phyloP scores from a whole-genome alignment of 768 basidiomycete genomes.

The Kwoniella sp. region DNA sequence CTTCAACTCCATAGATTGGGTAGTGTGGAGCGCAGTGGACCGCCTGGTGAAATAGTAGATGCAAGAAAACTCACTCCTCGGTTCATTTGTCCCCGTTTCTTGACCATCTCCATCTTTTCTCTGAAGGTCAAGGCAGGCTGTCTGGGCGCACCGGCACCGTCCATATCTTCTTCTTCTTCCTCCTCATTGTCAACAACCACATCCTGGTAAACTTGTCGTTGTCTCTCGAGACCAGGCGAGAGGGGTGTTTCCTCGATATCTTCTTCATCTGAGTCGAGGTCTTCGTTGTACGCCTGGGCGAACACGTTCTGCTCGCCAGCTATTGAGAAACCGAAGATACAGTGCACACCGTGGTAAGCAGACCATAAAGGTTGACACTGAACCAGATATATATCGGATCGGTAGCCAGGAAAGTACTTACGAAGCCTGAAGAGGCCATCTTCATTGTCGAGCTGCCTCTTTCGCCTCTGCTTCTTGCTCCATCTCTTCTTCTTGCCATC shows the following conservation, averaged over 20 bases:
- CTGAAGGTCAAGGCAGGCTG: conserved; percentile 6
- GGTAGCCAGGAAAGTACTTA: no score
- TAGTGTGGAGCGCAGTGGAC: no score
- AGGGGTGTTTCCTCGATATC: conserved; percentile 23
- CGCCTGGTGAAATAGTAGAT: background rate
- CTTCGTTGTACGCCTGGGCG: conserved; percentile 23
- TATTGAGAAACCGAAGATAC: conserved; percentile 1
- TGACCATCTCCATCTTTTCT: conserved; percentile 19
- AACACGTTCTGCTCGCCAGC: conserved; percentile 42
- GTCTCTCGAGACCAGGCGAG: background rate
- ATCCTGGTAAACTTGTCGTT: background rate
- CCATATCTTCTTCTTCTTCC: background rate
- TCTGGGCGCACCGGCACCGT: background rate
- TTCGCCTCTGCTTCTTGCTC: conserved; percentile 29
- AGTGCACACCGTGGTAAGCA: no score
- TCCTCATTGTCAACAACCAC: background rate
- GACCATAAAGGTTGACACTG: no score
- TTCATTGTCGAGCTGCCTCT: conserved; percentile 31
- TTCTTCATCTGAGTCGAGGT: conserved; percentile 32
- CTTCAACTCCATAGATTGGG: no score
- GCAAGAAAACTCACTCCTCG: conserved; percentile 19
- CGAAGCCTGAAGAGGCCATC: conserved; percentile 39
- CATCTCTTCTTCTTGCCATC: conserved; percentile 10
- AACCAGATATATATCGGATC: no score
- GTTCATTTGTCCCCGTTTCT: conserved; percentile 23